phyloP scores from a whole-genome alignment of 768 basidiomycete species.

The Tylopilus rubrobrunneus region DNA sequence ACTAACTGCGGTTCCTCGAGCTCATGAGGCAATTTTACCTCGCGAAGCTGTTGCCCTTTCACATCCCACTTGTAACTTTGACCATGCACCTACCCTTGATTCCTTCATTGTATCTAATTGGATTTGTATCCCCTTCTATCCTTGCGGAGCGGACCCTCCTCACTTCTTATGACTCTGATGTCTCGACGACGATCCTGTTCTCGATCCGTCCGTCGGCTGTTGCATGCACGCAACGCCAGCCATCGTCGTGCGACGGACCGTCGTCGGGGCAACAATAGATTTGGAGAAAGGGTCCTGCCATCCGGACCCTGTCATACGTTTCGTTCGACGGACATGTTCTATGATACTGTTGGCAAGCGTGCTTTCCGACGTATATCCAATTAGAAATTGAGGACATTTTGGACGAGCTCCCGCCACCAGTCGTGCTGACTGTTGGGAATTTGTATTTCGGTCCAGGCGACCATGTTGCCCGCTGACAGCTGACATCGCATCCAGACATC shows the following conservation, averaged over 20 bases:
- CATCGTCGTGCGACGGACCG: neutral
- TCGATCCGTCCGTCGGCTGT: neutral
- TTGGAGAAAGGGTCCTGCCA: constrained; percentile 3
- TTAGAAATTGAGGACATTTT: neutral
- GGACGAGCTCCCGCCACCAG: neutral
- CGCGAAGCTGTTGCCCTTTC: neutral
- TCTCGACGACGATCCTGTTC: neutral
- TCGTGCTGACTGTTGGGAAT: neutral
- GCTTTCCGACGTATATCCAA: constrained; percentile 2
- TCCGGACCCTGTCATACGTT: constrained; percentile 9
- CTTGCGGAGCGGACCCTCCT: neutral
- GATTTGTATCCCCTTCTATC: constrained; percentile 18
- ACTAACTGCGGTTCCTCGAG: constrained; percentile 43
- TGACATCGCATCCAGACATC: too few relatives aligned
- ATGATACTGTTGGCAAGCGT: constrained; percentile 1
- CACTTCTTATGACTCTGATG: neutral
- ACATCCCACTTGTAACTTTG: constrained; percentile 7
- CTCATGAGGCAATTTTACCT: constrained; percentile 4
- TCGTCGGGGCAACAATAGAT: constrained; percentile 1
- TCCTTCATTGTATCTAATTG: constrained; percentile 16
- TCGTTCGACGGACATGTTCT: constrained; percentile 13
- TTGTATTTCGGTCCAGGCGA: too few relatives aligned
- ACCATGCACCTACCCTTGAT: neutral
- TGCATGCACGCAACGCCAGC: neutral
- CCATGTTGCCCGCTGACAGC: too few relatives aligned